Base-by-base conservation (phyloP, 306 rosid species). In the Quercus gilva region DNA sequence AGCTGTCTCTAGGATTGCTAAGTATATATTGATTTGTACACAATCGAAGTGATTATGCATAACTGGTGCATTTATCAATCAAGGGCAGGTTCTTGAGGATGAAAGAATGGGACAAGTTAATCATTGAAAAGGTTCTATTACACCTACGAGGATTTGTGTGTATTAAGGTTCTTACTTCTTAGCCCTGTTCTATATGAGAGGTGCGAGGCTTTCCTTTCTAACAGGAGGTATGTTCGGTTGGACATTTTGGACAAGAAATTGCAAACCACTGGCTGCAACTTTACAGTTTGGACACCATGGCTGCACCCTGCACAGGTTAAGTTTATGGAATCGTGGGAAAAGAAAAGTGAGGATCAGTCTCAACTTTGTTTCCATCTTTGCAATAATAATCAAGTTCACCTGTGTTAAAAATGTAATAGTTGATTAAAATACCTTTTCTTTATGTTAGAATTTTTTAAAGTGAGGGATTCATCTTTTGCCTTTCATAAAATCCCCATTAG, bases 251-350 rank as follows among this genome's bases (percentile, higher is more conserved):
- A 25, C 94, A 91, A 0, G 98, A 95, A 84, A 55, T 86, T 20
- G 96, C 94, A 53, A 87, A 88, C 80, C 98, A 92, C 76, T 51
- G 90, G 21, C 86, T 90, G 77, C 98, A 92, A 79, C 94, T 95
- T 72, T 95, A 95, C 92, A 90, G 81, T 87, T 58, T 91, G 69
- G 99, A 92, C 89, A 87, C 97, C 75, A 55, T 88, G 77, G 87
- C 0, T 35, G 41, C 41, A 35, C 41, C 41, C 92, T 29, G 89
- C 93, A 2, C 93, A 90, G 80, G 86, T 80, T 5, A 92, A 90
- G 92, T 95, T 95, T 85, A 77, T 92, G 84, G 92, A 93, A 74
- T 95, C 98, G 98, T 90, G 97, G 94, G 79, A 83, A 76, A 79
- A 67, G 74, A 93, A 90, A 87, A 76, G 56, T n/a, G 87, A 67